phyloP scores from a whole-genome alignment of 129 eudicot genomes.

The Flaveria brownii region DNA sequence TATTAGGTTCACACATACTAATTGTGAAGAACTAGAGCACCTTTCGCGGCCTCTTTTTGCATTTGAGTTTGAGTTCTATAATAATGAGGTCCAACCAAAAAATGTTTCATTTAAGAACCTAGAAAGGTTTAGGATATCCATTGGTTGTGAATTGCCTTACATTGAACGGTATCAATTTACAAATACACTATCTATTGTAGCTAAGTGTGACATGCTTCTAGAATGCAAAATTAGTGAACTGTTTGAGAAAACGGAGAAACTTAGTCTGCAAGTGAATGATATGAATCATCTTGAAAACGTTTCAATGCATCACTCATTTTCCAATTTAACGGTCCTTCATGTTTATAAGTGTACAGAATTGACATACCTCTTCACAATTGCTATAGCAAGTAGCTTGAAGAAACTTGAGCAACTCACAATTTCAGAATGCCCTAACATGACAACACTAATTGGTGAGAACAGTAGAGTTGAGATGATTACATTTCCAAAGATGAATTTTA shows the following conservation, averaged over 20 bases:
- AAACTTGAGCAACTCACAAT: background rate
- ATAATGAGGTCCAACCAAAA: background rate
- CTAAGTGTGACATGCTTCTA: background rate
- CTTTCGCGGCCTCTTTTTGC: background rate
- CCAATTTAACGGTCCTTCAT: background rate
- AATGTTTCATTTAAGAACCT: background rate
- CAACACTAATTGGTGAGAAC: background rate
- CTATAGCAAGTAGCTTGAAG: background rate
- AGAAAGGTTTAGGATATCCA: constrained; percentile 6
- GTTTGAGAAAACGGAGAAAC: constrained; percentile 4
- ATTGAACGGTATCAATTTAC: background rate
- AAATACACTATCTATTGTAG: background rate
- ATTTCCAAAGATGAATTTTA: background rate
- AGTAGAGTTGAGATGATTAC: background rate
- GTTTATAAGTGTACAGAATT: background rate
- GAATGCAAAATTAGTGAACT: background rate
- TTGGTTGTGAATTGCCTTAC: background rate
- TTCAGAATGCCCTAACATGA: background rate
- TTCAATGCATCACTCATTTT: background rate
- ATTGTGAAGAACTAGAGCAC: background rate
- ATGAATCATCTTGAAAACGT: background rate
- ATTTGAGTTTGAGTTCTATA: constrained; percentile 1
- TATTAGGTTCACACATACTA: background rate
- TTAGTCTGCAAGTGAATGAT: background rate
- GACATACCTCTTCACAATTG: constrained; percentile 5